Base-by-base conservation (phyloP, 164 flowering plant species). In the Vitis cinerea region DNA sequence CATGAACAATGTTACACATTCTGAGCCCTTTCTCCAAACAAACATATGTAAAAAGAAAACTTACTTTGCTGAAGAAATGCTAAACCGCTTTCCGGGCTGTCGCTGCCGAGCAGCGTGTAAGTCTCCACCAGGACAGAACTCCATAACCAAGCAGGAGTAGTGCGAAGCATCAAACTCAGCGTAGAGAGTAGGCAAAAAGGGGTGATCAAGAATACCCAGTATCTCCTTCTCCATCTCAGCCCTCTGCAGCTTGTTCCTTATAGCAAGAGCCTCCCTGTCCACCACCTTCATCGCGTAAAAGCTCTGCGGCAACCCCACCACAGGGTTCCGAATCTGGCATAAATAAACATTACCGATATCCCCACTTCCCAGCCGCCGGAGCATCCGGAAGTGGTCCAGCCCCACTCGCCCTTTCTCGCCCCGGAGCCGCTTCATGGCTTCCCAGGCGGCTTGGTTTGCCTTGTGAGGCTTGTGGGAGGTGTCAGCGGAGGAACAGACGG, bases 71-170 rank as follows among this genome's bases (percentile, higher is more conserved):
- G 98, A 82, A 1, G 97, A 85, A 59, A 90, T 70, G 69, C 65
- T 65, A 66, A 93, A 93, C 23, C 86, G 81, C 71, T 79, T 82
- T 7, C 69, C 69, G 3, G 89, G 91, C 61, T 82, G 97, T 17
- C 89, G 84, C 51, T 76, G 92, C 4, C 92, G 71, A 13, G 86
- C 80, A 3, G 90, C 79, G 31, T 87, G 85, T 70, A 93, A 65
- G 76, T 93, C 98, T 0, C 98, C 98, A 10, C 95, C 93, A n/a
- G 95, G 92, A 61, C 98, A 93, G 59, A 81, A 93, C 89, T 93
- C 98, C 93, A 87, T 91, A 62, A 93, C 90, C 61, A 91, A 66
- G 64, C 94, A 92, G 37, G 98, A 92, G 78, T 89, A 92, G 51
- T 87, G 94, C 9, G 94, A 86, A 60, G 91, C 92, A 6, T 88